Evolutionary conservation across 805 yeast species (phyloP).

Genomic region (Yarrowia porcina): DNA sequence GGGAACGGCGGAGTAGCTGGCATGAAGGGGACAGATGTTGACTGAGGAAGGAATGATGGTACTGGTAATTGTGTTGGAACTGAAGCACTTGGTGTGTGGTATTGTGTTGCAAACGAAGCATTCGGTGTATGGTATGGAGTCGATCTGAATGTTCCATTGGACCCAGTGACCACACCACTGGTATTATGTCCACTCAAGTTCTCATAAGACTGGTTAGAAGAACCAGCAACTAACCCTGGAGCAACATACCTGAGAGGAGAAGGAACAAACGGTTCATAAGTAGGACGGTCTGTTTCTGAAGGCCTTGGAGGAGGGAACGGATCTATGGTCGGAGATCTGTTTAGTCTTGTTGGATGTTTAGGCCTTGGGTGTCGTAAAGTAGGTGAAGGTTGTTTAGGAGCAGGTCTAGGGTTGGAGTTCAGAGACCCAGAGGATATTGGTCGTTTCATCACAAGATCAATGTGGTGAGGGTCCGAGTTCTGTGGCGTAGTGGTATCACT

Average conservation of each 20-base stretch:
- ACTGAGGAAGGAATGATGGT: neutral
- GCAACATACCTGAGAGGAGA: neutral
- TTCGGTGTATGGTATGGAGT: neutral
- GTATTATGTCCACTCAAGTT: neutral
- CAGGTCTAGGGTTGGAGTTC: neutral
- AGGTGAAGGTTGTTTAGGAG: neutral
- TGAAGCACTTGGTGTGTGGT: too few species aligned
- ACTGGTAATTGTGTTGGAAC: too few species aligned
- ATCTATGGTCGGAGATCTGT: neutral
- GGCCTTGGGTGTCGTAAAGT: neutral
- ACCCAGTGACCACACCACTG: neutral
- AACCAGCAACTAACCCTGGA: neutral
- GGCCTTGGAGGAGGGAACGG: neutral
- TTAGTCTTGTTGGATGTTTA: neutral
- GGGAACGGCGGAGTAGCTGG: neutral
- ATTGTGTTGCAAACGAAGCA: neutral
- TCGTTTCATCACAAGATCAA: too few species aligned
- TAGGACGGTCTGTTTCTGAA: neutral
- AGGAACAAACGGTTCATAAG: neutral
- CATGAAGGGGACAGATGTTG: neutral
- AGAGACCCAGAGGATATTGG: neutral
- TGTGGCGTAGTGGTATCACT: too few species aligned
- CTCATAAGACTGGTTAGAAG: neutral
- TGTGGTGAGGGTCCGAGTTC: too few species aligned
- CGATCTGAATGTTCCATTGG: neutral